Evolutionary conservation across 1,284 basidiomycete species (phyloP).

Genomic region (Macrocystidia cucumis): DNA sequence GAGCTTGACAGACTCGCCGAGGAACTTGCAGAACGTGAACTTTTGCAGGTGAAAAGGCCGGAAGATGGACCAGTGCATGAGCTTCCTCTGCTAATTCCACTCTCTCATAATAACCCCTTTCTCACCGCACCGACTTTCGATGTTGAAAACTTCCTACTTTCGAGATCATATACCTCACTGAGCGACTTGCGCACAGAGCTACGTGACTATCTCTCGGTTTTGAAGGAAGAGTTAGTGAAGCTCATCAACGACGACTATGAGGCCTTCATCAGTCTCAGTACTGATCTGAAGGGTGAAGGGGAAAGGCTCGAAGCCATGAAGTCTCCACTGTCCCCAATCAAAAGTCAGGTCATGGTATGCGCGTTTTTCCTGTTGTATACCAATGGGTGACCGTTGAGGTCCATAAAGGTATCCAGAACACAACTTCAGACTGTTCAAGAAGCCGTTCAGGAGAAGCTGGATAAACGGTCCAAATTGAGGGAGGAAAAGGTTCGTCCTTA

Average conservation of each 20-base stretch:
- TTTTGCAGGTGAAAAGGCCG: constrained; percentile 13
- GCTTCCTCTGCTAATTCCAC: constrained; percentile 69
- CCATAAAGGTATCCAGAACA: constrained; percentile 51
- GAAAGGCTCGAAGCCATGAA: constrained; percentile 60
- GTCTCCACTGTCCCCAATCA: constrained; percentile 57
- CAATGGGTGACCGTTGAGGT: constrained; percentile 5
- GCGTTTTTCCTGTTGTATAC: constrained; percentile 1
- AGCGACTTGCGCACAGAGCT: constrained; percentile 85
- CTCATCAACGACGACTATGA: constrained; percentile 98
- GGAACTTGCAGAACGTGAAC: constrained; percentile 58
- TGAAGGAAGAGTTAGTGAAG: constrained; percentile 90
- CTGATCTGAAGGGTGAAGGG: constrained; percentile 81
- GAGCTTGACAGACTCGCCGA: constrained; percentile 66
- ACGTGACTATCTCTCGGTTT: constrained; percentile 71
- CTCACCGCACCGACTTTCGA: constrained; percentile 67
- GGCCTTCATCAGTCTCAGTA: constrained; percentile 93
- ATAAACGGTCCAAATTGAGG: constrained; percentile 63
- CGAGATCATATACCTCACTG: constrained; percentile 80
- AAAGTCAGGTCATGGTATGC: constrained; percentile 63
- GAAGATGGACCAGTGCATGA: constrained; percentile 28
- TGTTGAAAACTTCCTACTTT: constrained; percentile 85
- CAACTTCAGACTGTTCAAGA: constrained; percentile 64
- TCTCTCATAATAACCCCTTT: constrained; percentile 74
- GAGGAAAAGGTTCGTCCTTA: constrained; percentile 66
- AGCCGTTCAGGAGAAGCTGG: constrained; percentile 71